Evolutionary conservation across 768 basidiomycete species (phyloP), one percentile per base, ranked within the genome.

Genomic region (Phanerochaete sordida): DNA sequence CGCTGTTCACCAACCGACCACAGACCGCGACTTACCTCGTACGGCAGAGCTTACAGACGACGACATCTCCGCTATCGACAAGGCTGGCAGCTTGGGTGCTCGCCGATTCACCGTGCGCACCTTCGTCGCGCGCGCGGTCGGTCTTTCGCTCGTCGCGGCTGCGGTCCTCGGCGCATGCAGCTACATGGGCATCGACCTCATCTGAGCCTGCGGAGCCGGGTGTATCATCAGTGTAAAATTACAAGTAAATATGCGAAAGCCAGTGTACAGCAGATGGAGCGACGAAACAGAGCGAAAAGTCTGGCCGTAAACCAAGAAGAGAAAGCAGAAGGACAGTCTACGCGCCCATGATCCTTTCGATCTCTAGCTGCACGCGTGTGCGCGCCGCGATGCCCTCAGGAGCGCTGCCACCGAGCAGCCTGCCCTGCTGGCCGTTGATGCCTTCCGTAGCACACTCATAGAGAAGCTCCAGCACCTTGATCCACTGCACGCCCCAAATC

Each of bases 401-500:
- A n/a, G 77, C 76, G 46, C 74, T 67, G 0, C 87, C 88, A 3
- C 89, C 89, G 33, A 91, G 79, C 28, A 80, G 70, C 70, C 77
- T 55, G 67, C 77, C 56, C 35, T 66, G 39, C 37, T 73, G 63
- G 56, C 72, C 70, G 57, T 76, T 79, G 56, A 84, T 74, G 5
- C 87, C 87, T 4, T 67, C 70, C 0, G 83, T 89, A 43, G 83
- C 76, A 8, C 86, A 85, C 54, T 86, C 80, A 62, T 91, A 85
- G 15, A 92, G 69, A 15, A 90, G 70, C 26, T 76, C 79, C 23
- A 93, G 77, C 54, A 92, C 72, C 70, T 92, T 92, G 59, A 85
- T 73, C 85, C 88, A 93, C 70, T 93, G 91, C 39, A 77, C 73
- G n/a, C 91, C 91, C 86, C 87, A 93, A 9, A 88, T 73, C 27